A percentile compares a stretch with the other conserved stretches of the same genome.
Conservation (phyloP, 331 rosid genomes). For the Pyrus hybrid region DNA sequence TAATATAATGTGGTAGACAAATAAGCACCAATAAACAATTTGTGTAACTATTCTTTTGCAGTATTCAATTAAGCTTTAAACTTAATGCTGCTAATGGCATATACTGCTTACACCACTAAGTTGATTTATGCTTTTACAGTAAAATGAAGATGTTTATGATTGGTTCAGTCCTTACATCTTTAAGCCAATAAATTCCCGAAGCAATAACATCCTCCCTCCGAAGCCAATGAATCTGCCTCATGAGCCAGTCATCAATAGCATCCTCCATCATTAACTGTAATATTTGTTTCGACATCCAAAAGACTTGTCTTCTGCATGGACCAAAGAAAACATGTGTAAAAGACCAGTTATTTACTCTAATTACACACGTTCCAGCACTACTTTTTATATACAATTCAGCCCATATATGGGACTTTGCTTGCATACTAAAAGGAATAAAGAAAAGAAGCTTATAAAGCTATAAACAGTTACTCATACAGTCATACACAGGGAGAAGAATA, state of each 20-base stretch:
- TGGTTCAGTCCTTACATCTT: slow-evolving; percentile 65
- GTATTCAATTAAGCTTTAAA: not conserved
- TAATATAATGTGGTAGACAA: not conserved
- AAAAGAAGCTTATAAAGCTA: not conserved
- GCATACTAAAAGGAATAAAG: not conserved
- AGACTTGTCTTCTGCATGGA: slow-evolving; percentile 82
- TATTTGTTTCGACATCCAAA: slow-evolving; percentile 98
- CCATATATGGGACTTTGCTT: slow-evolving; percentile 2
- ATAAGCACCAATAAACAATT: not conserved
- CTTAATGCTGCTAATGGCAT: too few species aligned
- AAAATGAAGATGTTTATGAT: slow-evolving; percentile 11
- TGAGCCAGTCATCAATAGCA: slow-evolving; percentile 93
- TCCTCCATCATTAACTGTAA: slow-evolving; percentile 90
- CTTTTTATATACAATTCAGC: not conserved
- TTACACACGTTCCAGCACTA: slow-evolving; percentile 9
- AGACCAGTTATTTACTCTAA: slow-evolving; percentile 3
- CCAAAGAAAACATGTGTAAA: slow-evolving; percentile 4
- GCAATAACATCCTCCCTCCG: slow-evolving; percentile 72
- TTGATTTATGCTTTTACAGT: slow-evolving; percentile 5
- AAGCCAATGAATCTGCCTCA: slow-evolving; percentile 84
- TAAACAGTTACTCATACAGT: not conserved
- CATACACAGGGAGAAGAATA: not conserved
- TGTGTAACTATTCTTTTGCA: not conserved
- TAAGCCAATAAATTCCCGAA: slow-evolving; percentile 84
- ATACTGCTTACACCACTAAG: slow-evolving; percentile 1